Conservation (phyloP, 192 early-diverging fungal genomes). For the Entomortierella chlamydospora region DNA sequence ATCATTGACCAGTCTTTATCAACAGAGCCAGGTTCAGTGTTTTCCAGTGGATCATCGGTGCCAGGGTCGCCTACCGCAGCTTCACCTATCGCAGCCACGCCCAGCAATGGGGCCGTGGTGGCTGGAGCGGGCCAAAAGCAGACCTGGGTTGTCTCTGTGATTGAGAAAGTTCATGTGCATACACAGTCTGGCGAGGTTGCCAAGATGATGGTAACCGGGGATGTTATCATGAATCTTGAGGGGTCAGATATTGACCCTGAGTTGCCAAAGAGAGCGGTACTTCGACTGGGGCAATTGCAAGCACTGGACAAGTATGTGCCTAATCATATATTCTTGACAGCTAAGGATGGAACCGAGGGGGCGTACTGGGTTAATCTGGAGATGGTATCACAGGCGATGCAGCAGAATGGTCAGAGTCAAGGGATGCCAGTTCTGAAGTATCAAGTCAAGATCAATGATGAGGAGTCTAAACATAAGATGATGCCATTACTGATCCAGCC, state of each 20-base stretch:
- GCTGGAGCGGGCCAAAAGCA: slow-evolving; percentile 13
- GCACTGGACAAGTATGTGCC: slow-evolving; percentile 52
- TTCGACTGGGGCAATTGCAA: slow-evolving; percentile 46
- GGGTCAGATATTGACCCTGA: slow-evolving; percentile 8
- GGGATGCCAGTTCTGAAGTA: slow-evolving; percentile 54
- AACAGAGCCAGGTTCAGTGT: slow-evolving; percentile 20
- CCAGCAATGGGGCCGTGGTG: neutral
- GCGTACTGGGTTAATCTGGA: slow-evolving; percentile 55
- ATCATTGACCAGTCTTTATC: slow-evolving; percentile 2
- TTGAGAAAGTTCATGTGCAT: slow-evolving; percentile 59
- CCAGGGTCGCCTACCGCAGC: slow-evolving; percentile 29
- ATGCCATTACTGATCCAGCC: slow-evolving; percentile 53
- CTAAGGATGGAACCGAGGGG: slow-evolving; percentile 33
- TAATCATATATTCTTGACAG: slow-evolving; percentile 48
- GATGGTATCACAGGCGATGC: slow-evolving; percentile 36
- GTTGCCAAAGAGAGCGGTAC: slow-evolving; percentile 33
- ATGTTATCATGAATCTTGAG: slow-evolving; percentile 55
- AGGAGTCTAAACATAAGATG: slow-evolving; percentile 27
- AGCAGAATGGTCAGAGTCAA: slow-evolving; percentile 18
- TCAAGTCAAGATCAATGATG: slow-evolving; percentile 44
- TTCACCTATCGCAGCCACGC: slow-evolving; percentile 10
- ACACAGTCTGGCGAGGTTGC: slow-evolving; percentile 56
- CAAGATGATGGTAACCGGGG: slow-evolving; percentile 61
- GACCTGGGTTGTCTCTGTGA: slow-evolving; percentile 50
- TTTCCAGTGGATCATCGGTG: slow-evolving; percentile 4